Evolutionary conservation across 179 eudicot species (phyloP).

Genomic region (Monotropa hypopitys): DNA sequence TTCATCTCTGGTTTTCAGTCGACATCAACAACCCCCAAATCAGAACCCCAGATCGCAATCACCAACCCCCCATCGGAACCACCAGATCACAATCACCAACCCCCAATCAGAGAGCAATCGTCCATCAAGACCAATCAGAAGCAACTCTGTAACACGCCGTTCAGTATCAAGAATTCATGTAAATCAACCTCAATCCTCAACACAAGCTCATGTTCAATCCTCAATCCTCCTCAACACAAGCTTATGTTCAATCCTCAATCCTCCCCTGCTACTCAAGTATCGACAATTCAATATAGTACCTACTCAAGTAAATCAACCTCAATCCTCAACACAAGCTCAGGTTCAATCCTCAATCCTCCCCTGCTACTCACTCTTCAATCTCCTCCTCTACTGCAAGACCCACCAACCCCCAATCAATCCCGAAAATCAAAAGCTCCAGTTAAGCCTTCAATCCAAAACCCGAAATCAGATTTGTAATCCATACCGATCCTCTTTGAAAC

Average conservation of each 20-base stretch:
- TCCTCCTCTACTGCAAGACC: conserved; percentile 44
- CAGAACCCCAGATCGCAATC: no score
- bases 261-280: conserved; percentile 22
- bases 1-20: no score
- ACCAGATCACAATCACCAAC: no score
- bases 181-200: conserved; percentile 65
- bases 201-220: conserved; percentile 88
- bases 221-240: conserved; percentile 74
- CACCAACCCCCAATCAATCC: conserved; percentile 55
- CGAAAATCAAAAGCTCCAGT: no score
- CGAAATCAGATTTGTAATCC: no score
- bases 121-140: conserved; percentile 56
- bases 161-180: conserved; percentile 64
- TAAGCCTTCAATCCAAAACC: no score
- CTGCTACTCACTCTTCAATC: conserved; percentile 54
- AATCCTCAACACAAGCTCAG: conserved; percentile 85
- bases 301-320: conserved; percentile 55
- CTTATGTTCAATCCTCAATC: conserved; percentile 51
- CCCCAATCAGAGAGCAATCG: conserved; percentile 62
- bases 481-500: no score
- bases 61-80: no score
- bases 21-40: no score
- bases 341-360: conserved; percentile 77
- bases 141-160: conserved; percentile 82
- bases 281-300: conserved; percentile 36